These are phyloP conservation scores for Cynanchum wilfordii DNA, from an alignment of 257 asterid genomes.

Conservation along the genomic window DNA sequence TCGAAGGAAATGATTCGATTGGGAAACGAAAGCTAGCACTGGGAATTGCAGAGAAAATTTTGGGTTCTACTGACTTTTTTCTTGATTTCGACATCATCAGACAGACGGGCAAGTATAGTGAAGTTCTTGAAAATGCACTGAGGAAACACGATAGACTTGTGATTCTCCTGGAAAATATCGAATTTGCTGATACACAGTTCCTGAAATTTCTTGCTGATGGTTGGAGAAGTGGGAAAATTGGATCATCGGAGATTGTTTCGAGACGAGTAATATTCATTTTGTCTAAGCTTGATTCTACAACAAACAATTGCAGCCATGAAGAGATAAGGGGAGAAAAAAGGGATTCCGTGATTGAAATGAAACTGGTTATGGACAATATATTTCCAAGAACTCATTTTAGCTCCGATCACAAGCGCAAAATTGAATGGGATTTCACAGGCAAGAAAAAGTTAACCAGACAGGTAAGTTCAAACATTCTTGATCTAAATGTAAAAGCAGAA, in stretches of 20 bases:
- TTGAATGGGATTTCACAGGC: slow-evolving; percentile 36
- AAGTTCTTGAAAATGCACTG: slow-evolving; percentile 42
- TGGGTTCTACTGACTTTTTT: slow-evolving; percentile 54
- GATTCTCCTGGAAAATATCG: slow-evolving; percentile 50
- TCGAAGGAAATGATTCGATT: slow-evolving; percentile 57
- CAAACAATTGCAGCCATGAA: not conserved
- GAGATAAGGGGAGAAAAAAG: not conserved
- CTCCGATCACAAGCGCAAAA: slow-evolving; percentile 48
- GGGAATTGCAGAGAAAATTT: slow-evolving; percentile 42
- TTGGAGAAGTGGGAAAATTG: slow-evolving; percentile 25
- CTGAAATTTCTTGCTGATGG: slow-evolving; percentile 36
- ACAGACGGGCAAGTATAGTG: slow-evolving; percentile 16
- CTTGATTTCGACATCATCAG: slow-evolving; percentile 47
- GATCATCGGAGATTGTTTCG: slow-evolving; percentile 8
- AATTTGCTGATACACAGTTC: slow-evolving; percentile 47
- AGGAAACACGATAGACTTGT: slow-evolving; percentile 40
- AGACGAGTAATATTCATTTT: slow-evolving; percentile 38
- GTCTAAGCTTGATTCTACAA: slow-evolving; percentile 29
- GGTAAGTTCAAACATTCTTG: slow-evolving; percentile 42
- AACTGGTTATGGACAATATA: slow-evolving; percentile 28
- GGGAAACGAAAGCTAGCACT: slow-evolving; percentile 60
- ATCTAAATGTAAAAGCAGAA: slow-evolving; percentile 56
- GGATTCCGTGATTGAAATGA: slow-evolving; percentile 38
- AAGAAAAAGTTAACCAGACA: slow-evolving; percentile 24
- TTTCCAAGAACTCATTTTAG: not conserved